Evolutionary conservation across 495 filamentous ascomycete genomes (phyloP), one percentile per base, ranked within the genome.

Genomic region (Aspergillus diversus): DNA sequence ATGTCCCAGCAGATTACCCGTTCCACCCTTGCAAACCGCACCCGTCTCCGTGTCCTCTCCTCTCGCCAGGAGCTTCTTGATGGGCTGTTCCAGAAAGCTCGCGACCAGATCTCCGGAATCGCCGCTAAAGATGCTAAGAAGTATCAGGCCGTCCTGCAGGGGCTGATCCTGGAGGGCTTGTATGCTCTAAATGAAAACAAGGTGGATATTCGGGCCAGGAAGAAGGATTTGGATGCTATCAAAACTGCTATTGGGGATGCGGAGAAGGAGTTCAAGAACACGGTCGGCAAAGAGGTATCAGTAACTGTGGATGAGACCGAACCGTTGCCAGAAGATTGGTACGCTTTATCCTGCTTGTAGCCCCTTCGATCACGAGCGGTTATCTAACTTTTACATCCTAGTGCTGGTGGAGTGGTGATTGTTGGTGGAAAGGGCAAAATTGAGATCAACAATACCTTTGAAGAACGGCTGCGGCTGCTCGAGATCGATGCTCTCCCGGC

Each of bases 1-100:
- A 97, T 97, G 89, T 90, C 90, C 55, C 96, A 98, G 84, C 96
- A 98, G 81, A 97, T 97, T 80, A 93, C 92, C 47, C 89, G 89
- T 64, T 97, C 92, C 43, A 98, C 92, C 52, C 86, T 98, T 46
- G 85, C 93, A 77, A 99, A 99, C 85, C 93, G 95, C 81, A 92
- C 92, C 54, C 87, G 96, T 46, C 84, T 99, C 70, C 89, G 90
- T 66, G 87, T 99, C 47, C 89, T 99, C 39, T 82, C 82, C 47
- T 89, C 91, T 13, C 85, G 92, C 63, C 94, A 99, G 82, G 90
- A 92, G 74, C 80, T 99, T 65, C 84, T 99, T 60, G 91, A 99
- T 76, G 83, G 86, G n/a, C 86, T 99, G 65, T 99, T 98, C 75
- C 89, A 94, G 77, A 75, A 86, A 64, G 89, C 93, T 54, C 75